A percentile compares a stretch with the other conserved stretches of the same genome.
Evolutionary conservation across 371 early-diverging fungal genomes (phyloP).

Genomic region (Dinochytrium kinnereticum): DNA sequence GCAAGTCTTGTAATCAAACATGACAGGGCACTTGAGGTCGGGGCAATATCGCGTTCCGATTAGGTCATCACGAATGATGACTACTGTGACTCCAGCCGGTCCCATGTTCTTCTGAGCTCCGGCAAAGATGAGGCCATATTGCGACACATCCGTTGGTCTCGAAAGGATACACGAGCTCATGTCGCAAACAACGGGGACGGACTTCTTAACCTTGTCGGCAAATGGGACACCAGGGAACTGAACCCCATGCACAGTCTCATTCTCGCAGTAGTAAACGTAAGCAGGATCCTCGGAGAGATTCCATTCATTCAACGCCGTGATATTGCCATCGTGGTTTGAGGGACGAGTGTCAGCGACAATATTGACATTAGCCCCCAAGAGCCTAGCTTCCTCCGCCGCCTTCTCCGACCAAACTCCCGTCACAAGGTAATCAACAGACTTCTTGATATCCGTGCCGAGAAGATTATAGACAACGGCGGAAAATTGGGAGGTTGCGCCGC

Average conservation of each 20-base stretch:
- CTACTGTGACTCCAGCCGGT: conserved; percentile 87
- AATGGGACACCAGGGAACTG: conserved; percentile 66
- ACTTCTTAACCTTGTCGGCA: conserved; percentile 42
- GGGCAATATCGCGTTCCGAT: conserved; percentile 55
- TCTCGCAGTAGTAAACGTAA: conserved; percentile 94
- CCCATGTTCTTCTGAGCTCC: conserved; percentile 99
- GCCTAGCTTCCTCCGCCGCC: conserved; percentile 85
- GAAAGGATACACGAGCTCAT: conserved; percentile 94
- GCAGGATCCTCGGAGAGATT: conserved; percentile 68
- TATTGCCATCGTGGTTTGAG: conserved; percentile 34
- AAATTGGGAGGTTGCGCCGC: conserved; percentile 94
- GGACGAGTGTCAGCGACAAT: conserved; percentile 61
- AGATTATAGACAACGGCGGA: conserved; percentile 87
- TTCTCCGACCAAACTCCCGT: conserved; percentile 93
- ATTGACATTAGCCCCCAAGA: conserved; percentile 76
- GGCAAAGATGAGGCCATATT: conserved; percentile 88
- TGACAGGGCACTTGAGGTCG: conserved; percentile 69
- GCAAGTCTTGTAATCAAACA: conserved; percentile 86
- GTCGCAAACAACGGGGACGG: conserved; percentile 90
- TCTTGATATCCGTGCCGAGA: conserved; percentile 52
- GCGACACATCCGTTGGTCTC: conserved; percentile 78
- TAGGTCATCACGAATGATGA: conserved; percentile 89
- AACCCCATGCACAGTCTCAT: conserved; percentile 97
- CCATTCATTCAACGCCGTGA: conserved; percentile 64
- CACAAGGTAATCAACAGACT: conserved; percentile 81